Percentiles rank a stretch among this genome's conserved stretches.
These are phyloP conservation scores for Taxawa tesnikishii DNA, from an alignment of 2,329 filamentous ascomycete species.

Conservation along the genomic window DNA sequence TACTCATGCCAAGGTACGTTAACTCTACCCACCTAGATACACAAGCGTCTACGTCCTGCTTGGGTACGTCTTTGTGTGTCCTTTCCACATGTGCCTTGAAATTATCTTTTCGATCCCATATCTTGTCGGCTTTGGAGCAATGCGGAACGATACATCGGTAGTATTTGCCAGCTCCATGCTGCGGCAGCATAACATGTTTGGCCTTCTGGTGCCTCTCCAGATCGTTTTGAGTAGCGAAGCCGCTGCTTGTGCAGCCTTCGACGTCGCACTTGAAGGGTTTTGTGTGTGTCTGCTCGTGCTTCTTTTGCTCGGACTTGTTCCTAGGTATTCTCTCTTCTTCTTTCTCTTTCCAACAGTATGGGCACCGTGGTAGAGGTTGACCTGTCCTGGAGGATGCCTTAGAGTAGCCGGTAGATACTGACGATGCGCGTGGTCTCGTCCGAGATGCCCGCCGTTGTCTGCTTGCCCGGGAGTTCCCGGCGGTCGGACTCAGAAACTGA, in stretches of 20 bases:
- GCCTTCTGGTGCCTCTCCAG: slow-evolving; percentile 66
- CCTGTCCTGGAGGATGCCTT: no score
- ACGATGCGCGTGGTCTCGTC: no score
- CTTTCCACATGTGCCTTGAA: slow-evolving; percentile 67
- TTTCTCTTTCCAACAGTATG: no score
- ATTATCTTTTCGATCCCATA: slow-evolving; percentile 75
- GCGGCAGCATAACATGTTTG: slow-evolving; percentile 46
- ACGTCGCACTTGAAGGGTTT: slow-evolving; percentile 54
- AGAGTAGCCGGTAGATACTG: no score
- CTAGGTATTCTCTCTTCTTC: slow-evolving; percentile 1
- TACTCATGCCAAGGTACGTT: not conserved
- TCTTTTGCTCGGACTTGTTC: slow-evolving; percentile 23
- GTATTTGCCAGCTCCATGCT: slow-evolving; percentile 34
- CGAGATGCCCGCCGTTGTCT: no score
- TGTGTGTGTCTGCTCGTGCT: slow-evolving; percentile 58
- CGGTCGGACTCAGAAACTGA: no score
- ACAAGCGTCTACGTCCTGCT: slow-evolving; percentile 4
- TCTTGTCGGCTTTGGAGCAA: slow-evolving; percentile 52
- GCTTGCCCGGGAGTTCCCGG: no score
- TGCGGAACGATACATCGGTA: slow-evolving; percentile 47
- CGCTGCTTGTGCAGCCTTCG: slow-evolving; percentile 46
- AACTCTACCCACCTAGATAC: not conserved
- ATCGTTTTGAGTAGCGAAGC: slow-evolving; percentile 73
- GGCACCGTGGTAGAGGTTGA: no score
- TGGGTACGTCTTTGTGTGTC: slow-evolving; percentile 40